These are phyloP conservation scores for Sordariomycetes sp. DNA, from an alignment of 2,329 filamentous ascomycete species.

Conservation along the genomic window DNA sequence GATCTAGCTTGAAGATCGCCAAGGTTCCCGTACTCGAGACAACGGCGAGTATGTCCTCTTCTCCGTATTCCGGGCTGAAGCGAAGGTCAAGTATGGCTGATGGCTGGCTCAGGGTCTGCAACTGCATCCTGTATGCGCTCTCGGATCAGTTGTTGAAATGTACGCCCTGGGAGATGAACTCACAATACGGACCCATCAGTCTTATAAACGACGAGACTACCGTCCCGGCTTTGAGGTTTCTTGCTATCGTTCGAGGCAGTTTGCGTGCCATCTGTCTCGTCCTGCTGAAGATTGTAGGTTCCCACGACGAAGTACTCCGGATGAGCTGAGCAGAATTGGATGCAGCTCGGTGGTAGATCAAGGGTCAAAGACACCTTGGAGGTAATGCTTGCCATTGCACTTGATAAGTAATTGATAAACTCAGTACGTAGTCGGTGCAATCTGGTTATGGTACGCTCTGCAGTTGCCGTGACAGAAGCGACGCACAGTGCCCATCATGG, in stretches of 20 bases:
- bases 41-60: constrained; percentile 53
- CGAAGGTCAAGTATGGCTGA: constrained; percentile 80
- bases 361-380: constrained; percentile 43
- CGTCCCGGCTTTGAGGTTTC: constrained; percentile 56
- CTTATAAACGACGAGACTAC: constrained; percentile 61
- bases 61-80: constrained; percentile 49
- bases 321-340: constrained; percentile 60
- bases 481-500: too few species aligned
- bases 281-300: constrained; percentile 67
- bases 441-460: too few species aligned
- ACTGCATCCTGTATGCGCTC: too few species aligned
- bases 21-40: constrained; percentile 71
- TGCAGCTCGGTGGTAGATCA: constrained; percentile 65
- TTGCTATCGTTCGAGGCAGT: constrained; percentile 15
- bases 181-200: constrained; percentile 47
- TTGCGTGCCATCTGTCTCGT: constrained; percentile 14
- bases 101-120: constrained; percentile 53
- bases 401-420: too few species aligned
- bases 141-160: too few species aligned
- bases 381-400: constrained; percentile 15
- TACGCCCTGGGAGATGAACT: constrained; percentile 20
- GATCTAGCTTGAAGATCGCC: constrained; percentile 50
- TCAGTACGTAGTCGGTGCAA: too few species aligned
- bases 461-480: too few species aligned
- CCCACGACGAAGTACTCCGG: constrained; percentile 67